These are phyloP conservation scores for Trichoderma sp. DNA, from an alignment of 2,329 filamentous ascomycete genomes.

Conservation along the genomic window DNA sequence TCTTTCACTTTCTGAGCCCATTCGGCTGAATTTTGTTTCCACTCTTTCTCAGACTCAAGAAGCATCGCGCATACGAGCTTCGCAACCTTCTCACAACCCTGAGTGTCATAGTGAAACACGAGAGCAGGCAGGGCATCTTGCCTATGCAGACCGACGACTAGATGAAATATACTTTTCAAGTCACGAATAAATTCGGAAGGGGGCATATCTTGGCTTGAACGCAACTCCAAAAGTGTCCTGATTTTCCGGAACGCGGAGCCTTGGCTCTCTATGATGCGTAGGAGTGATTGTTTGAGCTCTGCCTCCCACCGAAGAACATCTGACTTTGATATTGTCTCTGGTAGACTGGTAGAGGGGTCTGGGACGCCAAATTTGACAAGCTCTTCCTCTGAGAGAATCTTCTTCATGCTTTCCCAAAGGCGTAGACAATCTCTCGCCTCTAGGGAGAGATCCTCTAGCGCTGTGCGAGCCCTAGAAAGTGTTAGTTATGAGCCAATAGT, in stretches of 20 bases:
- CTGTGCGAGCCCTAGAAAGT: slow-evolving; percentile 3
- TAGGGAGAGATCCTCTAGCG: slow-evolving; percentile 12
- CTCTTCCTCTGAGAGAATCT: not conserved
- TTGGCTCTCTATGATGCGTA: slow-evolving; percentile 56
- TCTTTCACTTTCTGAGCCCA: slow-evolving; percentile 32
- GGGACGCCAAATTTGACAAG: not conserved
- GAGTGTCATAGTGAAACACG: slow-evolving; percentile 73
- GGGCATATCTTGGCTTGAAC: not conserved
- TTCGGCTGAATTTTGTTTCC: slow-evolving; percentile 51
- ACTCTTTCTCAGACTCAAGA: slow-evolving; percentile 37
- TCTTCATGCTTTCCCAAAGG: not conserved
- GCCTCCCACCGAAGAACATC: slow-evolving; percentile 66
- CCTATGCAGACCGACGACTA: slow-evolving; percentile 59
- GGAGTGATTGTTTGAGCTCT: slow-evolving; percentile 56
- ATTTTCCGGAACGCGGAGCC: slow-evolving; percentile 42
- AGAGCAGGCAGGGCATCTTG: slow-evolving; percentile 69
- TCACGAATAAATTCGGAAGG: not conserved
- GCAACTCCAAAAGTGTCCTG: slow-evolving; percentile 43
- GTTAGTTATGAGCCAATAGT: not conserved
- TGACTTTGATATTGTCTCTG: slow-evolving; percentile 57
- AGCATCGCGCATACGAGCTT: slow-evolving; percentile 51
- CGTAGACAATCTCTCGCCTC: slow-evolving; percentile 18
- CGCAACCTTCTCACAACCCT: slow-evolving; percentile 60
- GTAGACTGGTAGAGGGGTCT: slow-evolving; percentile 33
- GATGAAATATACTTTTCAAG: slow-evolving; percentile 39